phyloP scores from a whole-genome alignment of 2,329 filamentous ascomycete species.

The Claviceps maximensis region DNA sequence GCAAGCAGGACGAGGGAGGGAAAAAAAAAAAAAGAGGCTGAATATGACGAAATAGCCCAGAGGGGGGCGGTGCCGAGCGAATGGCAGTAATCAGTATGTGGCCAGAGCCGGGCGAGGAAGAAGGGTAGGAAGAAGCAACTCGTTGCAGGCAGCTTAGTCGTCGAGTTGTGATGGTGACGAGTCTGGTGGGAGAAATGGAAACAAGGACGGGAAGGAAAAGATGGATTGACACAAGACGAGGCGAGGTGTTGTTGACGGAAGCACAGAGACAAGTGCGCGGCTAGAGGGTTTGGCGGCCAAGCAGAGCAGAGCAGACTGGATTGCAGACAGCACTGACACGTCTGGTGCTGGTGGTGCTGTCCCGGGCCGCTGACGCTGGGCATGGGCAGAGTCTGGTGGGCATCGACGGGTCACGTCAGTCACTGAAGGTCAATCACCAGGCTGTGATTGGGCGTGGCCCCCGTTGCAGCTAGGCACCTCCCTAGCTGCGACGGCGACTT shows the following conservation, averaged over 20 bases:
- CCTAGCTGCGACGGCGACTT: too few species aligned
- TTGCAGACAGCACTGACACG: too few species aligned
- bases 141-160: background rate
- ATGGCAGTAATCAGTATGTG: background rate
- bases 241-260: conserved; percentile 5
- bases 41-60: background rate
- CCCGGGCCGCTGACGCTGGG: too few species aligned
- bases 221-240: background rate
- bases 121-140: background rate
- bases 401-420: too few species aligned
- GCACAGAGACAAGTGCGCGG: background rate
- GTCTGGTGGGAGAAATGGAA: background rate
- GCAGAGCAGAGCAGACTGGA: too few species aligned
- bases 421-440: too few species aligned
- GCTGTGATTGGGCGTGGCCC: too few species aligned
- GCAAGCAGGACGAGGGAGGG: background rate
- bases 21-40: conserved; percentile 6
- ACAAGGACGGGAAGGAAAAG: background rate
- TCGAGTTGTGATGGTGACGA: conserved; percentile 3
- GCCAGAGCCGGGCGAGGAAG: background rate
- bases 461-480: too few species aligned
- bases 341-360: too few species aligned
- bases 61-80: background rate
- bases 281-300: background rate
- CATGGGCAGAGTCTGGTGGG: too few species aligned